Evolutionary conservation across 2,329 filamentous ascomycete genomes (phyloP), one percentile per base, ranked within the genome.

Genomic region (Sporothrix brunneoviolacea): DNA sequence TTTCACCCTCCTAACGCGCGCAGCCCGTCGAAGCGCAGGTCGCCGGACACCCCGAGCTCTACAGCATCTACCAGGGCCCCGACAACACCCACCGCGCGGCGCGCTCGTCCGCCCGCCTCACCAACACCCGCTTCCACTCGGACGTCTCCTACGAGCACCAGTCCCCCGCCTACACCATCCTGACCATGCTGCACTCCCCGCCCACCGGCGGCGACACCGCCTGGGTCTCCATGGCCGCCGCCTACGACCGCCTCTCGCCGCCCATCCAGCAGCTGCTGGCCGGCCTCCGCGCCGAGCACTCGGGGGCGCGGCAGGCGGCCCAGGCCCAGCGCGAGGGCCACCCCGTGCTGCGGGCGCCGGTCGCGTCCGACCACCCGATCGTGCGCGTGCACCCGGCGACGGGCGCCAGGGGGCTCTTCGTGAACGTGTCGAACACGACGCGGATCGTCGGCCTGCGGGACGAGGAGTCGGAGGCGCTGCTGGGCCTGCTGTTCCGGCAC

Each of bases 301-400:
- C 64, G 44, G 67, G 67, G 4, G 66, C 62, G 27, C 63, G 64
- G 0, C 66, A 69, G 52, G 66, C 65, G 0, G 65, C 68, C n/a
- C 58, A 61, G 12, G 66, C 63, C 12, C 59, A 57, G 13, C 59
- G 62, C 3, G 62, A 67, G 28, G 63, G 62, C 3, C 62, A 63
- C 27, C 63, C 61, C 15, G 66, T 69, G 5, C 55, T 48, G 12
- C 49, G 55, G 28, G 54, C 54, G 12, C 54, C 88, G 0, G 80
- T 93, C 1, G 75, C 79, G 2, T 83, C 79, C 38, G 78, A 82
- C 42, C 89, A 95, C 60, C 89, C 89, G 0, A 71, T 95, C 53
- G 80, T 94, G 3, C 74, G 88, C n/a, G 91, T 88, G 1, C 88
- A 94, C 62, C 88, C 89, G 0, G 54, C 50, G 6, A 94, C 89